phyloP scores from a whole-genome alignment of 2,329 filamentous ascomycete genomes.

The Colletotrichum tofieldiae region DNA sequence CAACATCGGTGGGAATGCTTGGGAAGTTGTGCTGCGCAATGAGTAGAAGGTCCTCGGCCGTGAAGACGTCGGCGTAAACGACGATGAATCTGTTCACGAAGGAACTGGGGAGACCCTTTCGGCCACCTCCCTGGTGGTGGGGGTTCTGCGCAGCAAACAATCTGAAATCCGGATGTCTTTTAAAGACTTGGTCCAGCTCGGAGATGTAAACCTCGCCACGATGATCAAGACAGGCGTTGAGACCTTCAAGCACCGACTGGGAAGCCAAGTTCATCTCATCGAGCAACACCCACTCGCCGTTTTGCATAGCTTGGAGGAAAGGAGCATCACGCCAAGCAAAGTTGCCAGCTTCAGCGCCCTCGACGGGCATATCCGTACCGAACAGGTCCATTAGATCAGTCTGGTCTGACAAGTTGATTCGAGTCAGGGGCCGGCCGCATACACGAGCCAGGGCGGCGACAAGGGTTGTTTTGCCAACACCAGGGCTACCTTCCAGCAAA shows the following conservation, averaged over 20 bases:
- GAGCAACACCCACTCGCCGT: slow-evolving; percentile 94
- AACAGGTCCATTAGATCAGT: slow-evolving; percentile 98
- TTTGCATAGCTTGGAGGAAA: slow-evolving; percentile 96
- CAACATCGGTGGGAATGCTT: slow-evolving; percentile 69
- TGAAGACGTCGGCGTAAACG: slow-evolving; percentile 95
- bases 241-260: slow-evolving; percentile 94
- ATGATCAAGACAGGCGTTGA: slow-evolving; percentile 97
- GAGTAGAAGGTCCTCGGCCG: slow-evolving; percentile 81
- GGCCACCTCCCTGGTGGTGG: slow-evolving; percentile 94
- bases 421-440: slow-evolving; percentile 85
- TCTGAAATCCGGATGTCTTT: slow-evolving; percentile 89
- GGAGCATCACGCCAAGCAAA: slow-evolving; percentile 98
- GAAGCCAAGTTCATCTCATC: slow-evolving; percentile 99
- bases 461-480: slow-evolving; percentile 96
- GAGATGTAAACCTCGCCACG: slow-evolving; percentile 96
- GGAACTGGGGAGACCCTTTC: slow-evolving; percentile 93
- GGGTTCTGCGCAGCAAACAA: slow-evolving; percentile 98
- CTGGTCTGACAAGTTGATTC: slow-evolving; percentile 98
- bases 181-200: slow-evolving; percentile 94
- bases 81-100: slow-evolving; percentile 99
- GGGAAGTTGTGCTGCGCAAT: slow-evolving; percentile 89
- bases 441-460: slow-evolving; percentile 87
- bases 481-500: slow-evolving; percentile 95
- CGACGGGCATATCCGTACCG: slow-evolving; percentile 94
- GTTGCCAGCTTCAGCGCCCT: slow-evolving; percentile 90